Conservation (phyloP, 768 basidiomycete genomes). For the Rhodocollybia butyracea region DNA sequence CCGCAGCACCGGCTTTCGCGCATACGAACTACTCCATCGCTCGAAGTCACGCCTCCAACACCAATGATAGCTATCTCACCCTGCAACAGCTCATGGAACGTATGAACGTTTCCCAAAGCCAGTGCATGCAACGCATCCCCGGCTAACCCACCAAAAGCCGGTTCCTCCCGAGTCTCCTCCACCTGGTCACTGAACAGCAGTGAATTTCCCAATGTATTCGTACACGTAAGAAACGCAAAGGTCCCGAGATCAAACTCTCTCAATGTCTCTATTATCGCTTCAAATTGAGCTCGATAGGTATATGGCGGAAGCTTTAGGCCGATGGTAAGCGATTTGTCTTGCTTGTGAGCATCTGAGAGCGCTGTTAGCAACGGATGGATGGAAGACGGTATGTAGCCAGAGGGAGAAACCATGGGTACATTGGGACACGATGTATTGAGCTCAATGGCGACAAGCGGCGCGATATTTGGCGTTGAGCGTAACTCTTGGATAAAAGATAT, state of each 20-base stretch:
- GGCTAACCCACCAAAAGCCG: conserved; percentile 64
- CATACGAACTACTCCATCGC: conserved; percentile 65
- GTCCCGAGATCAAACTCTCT: conserved; percentile 35
- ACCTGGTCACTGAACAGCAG: conserved; percentile 62
- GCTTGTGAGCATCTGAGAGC: conserved; percentile 44
- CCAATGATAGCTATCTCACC: conserved; percentile 57
- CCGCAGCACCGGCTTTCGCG: conserved; percentile 66
- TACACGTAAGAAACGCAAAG: conserved; percentile 74
- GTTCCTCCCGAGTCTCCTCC: conserved; percentile 7
- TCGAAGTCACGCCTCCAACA: conserved; percentile 75
- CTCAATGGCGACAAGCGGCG: conserved; percentile 59
- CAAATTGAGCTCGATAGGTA: conserved; percentile 59
- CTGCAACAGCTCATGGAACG: conserved; percentile 52
- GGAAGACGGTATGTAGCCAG: conserved; percentile 55
- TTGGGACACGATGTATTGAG: conserved; percentile 88
- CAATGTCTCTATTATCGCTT: conserved; percentile 46
- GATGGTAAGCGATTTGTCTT: conserved; percentile 55
- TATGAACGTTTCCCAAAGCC: conserved; percentile 74
- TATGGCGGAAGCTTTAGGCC: conserved; percentile 84
- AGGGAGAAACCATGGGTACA: conserved; percentile 57
- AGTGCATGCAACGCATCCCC: conserved; percentile 75
- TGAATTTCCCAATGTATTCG: conserved; percentile 75
- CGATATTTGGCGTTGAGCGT: conserved; percentile 34
- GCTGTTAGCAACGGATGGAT: conserved; percentile 54
- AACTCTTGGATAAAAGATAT: conserved; percentile 58